Conservation (phyloP, 768 basidiomycete genomes). For the Termitomyces sp. region DNA sequence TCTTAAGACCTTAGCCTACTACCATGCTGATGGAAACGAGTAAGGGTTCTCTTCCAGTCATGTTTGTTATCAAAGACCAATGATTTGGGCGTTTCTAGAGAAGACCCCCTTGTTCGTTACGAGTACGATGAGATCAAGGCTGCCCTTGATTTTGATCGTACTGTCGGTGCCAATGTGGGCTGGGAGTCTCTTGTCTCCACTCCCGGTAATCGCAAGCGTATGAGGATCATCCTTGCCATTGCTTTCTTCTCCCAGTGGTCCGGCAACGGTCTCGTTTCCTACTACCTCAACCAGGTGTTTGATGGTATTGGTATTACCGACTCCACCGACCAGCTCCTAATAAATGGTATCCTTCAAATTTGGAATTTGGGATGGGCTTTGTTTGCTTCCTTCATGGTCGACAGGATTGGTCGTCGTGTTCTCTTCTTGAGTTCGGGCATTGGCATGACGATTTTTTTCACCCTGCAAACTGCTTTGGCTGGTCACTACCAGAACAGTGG, state of each 20-base stretch:
- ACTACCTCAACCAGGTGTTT: slow-evolving; percentile 76
- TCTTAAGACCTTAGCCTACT: slow-evolving; percentile 66
- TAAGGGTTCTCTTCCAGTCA: slow-evolving; percentile 18
- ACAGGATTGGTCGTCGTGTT: slow-evolving; percentile 63
- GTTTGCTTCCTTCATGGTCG: slow-evolving; percentile 52
- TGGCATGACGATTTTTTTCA: slow-evolving; percentile 65
- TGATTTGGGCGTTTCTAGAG: slow-evolving; percentile 20
- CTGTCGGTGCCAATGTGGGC: slow-evolving; percentile 51
- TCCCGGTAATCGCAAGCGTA: slow-evolving; percentile 68
- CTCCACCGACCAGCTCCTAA: slow-evolving; percentile 62
- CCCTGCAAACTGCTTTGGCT: slow-evolving; percentile 62
- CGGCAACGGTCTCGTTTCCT: slow-evolving; percentile 79
- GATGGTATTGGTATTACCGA: slow-evolving; percentile 60
- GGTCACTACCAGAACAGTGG: slow-evolving; percentile 45
- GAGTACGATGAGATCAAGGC: slow-evolving; percentile 82
- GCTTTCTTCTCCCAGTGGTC: slow-evolving; percentile 88
- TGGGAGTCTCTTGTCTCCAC: slow-evolving; percentile 67
- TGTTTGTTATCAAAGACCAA: not conserved
- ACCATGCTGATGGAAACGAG: slow-evolving; percentile 76
- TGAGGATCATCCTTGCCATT: slow-evolving; percentile 71
- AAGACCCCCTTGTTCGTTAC: slow-evolving; percentile 64
- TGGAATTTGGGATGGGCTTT: slow-evolving; percentile 72
- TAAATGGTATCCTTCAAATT: slow-evolving; percentile 82
- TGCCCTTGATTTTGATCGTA: slow-evolving; percentile 64
- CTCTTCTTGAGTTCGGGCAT: slow-evolving; percentile 58